These are phyloP conservation scores for Zoysia pacifica DNA, from an alignment of 176 grass and related monocot genomes.

Conservation along the genomic window DNA sequence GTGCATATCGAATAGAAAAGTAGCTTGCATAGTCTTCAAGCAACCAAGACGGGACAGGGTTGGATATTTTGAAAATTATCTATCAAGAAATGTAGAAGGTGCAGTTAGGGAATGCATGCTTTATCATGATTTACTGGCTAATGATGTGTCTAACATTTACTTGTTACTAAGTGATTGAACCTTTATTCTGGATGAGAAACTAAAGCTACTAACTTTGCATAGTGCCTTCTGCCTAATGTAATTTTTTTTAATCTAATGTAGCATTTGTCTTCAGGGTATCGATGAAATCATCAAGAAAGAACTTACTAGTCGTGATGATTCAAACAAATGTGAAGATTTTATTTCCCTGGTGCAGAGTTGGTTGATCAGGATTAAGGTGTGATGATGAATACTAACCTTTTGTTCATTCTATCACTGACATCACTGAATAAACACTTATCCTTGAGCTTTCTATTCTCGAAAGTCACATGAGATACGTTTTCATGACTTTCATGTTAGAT, in stretches of 20 bases:
- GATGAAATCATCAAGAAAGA: constrained; percentile 71
- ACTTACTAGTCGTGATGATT: constrained; percentile 68
- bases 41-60: neutral
- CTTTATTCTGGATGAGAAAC: constrained; percentile 1
- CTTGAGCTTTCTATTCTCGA: constrained; percentile 4
- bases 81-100: neutral
- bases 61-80: constrained; percentile 5
- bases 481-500: constrained; percentile 17
- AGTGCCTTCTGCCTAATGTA: too few species aligned
- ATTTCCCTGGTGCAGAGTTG: constrained; percentile 64
- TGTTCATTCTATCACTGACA: neutral
- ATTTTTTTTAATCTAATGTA: constrained; percentile 1
- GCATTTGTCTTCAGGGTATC: constrained; percentile 47
- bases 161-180: constrained; percentile 12
- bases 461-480: neutral
- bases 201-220: neutral
- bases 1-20: neutral
- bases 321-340: constrained; percentile 75
- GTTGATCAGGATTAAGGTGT: constrained; percentile 78
- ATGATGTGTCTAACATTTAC: neutral
- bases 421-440: neutral
- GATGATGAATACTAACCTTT: neutral
- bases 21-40: constrained; percentile 13
- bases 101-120: neutral
- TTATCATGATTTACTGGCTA: neutral